Evolutionary conservation across 306 rosid species (phyloP).

Genomic region (Vigna hirtella): DNA sequence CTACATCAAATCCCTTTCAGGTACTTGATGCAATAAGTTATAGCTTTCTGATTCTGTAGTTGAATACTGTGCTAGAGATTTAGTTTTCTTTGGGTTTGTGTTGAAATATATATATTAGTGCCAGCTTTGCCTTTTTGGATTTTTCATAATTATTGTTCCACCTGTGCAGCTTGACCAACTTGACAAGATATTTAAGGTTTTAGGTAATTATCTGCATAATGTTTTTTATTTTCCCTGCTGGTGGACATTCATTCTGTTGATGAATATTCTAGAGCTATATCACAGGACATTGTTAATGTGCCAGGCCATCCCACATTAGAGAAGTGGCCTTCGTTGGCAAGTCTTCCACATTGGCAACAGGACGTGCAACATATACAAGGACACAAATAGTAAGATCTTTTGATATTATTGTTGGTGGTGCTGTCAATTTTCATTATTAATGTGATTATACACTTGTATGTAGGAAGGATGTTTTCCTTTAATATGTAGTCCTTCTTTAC

Average conservation of each 20-base stretch:
- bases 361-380: conserved; percentile 74
- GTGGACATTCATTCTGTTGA: conserved; percentile 34
- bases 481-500: background rate
- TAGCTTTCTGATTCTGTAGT: conserved; percentile 28
- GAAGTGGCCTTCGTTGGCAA: conserved; percentile 85
- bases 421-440: conserved; percentile 21
- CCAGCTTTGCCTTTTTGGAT: conserved; percentile 28
- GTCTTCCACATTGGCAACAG: conserved; percentile 87
- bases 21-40: conserved; percentile 41
- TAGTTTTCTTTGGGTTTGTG: conserved; percentile 16
- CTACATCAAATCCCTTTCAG: conserved; percentile 79
- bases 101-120: conserved; percentile 13
- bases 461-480: background rate
- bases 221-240: conserved; percentile 28
- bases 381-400: conserved; percentile 74
- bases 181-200: conserved; percentile 89
- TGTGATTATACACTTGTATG: conserved; percentile 9
- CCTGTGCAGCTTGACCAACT: conserved; percentile 87
- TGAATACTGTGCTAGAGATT: background rate
- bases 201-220: conserved; percentile 59
- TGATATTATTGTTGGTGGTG: background rate
- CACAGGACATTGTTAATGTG: conserved; percentile 46
- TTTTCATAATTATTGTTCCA: conserved; percentile 17
- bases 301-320: conserved; percentile 87
- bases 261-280: conserved; percentile 36